A percentile compares a stretch with the other conserved stretches of the same genome.
These are phyloP conservation scores for Diplosphaera chodatii DNA, from an alignment of 139 green algal genomes.

Conservation along the genomic window DNA sequence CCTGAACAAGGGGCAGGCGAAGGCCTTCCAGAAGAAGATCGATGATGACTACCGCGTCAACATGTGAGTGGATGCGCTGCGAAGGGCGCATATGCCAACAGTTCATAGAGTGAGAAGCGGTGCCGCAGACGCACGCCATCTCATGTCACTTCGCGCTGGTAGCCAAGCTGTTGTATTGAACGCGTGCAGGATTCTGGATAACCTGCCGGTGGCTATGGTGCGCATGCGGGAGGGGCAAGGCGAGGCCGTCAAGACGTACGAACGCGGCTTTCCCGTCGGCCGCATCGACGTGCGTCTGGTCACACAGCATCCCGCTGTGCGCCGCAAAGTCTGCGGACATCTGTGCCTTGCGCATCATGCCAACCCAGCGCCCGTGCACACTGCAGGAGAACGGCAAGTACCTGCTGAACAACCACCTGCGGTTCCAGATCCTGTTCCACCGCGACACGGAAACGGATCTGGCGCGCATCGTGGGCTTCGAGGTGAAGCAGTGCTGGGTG, in stretches of 20 bases:
- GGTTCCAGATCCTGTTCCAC: conserved; percentile 96
- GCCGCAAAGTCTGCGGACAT: no score
- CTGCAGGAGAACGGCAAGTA: conserved; percentile 63
- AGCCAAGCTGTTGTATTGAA: no score
- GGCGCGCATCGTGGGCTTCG: conserved; percentile 93
- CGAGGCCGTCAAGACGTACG: conserved; percentile 82
- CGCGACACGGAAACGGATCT: conserved; percentile 75
- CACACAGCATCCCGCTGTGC: no score
- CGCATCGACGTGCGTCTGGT: conserved; percentile 50
- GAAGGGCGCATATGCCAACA: no score
- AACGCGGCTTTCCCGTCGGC: conserved; percentile 91
- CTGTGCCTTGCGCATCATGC: no score
- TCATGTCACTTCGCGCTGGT: no score
- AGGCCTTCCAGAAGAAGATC: conserved; percentile 79
- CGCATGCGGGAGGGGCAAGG: conserved; percentile 74
- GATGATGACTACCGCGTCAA: conserved; percentile 96
- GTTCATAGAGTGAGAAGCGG: no score
- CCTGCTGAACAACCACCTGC: conserved; percentile 95
- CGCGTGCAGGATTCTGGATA: conserved; percentile 90
- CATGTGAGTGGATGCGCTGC: conserved; percentile 88
- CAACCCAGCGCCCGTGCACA: no score
- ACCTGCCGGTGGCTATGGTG: conserved; percentile 93
- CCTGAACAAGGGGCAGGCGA: conserved; percentile 62
- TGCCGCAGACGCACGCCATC: no score
- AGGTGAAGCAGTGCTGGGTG: no score